Evolutionary conservation across 2,329 filamentous ascomycete species (phyloP).

Genomic region (Fusarium scirpi): DNA sequence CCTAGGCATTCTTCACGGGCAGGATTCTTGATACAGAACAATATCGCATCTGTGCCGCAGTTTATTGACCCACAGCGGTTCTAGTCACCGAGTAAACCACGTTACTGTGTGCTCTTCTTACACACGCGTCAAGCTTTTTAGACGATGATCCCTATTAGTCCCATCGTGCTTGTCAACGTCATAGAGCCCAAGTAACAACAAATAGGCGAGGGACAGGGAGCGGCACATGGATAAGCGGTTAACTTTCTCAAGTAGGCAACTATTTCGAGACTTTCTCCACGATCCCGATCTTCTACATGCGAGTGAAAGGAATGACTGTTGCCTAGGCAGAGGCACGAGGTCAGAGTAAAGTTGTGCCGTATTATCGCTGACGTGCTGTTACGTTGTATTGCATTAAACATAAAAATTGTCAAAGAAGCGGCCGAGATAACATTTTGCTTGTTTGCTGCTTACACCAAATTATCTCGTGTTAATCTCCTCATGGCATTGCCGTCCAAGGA

Average conservation of each 20-base stretch:
- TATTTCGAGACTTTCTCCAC: slow-evolving; percentile 19
- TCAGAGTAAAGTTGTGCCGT: not conserved
- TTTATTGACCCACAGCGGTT: slow-evolving; percentile 1
- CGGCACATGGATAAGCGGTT: slow-evolving; percentile 20
- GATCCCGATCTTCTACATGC: slow-evolving; percentile 14
- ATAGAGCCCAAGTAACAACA: slow-evolving; percentile 8
- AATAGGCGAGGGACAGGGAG: slow-evolving; percentile 28
- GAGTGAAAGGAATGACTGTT: not conserved
- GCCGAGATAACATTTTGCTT: not conserved
- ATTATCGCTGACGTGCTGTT: not conserved
- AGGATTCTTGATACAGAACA: not conserved
- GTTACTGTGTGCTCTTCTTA: slow-evolving; percentile 11
- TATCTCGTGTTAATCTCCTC: not conserved
- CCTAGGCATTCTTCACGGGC: slow-evolving; percentile 19
- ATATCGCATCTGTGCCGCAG: slow-evolving; percentile 4
- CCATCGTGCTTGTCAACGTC: slow-evolving; percentile 20
- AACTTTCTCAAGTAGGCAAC: slow-evolving; percentile 20
- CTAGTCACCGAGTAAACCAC: not conserved
- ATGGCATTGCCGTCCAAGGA: not conserved
- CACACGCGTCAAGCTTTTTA: not conserved
- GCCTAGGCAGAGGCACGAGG: not conserved
- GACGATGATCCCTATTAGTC: slow-evolving; percentile 26
- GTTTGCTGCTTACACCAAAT: not conserved
- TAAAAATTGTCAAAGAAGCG: not conserved
- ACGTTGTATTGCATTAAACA: not conserved